Conservation (phyloP, 2,329 filamentous ascomycete species). For the Colletotrichum costaricense region DNA sequence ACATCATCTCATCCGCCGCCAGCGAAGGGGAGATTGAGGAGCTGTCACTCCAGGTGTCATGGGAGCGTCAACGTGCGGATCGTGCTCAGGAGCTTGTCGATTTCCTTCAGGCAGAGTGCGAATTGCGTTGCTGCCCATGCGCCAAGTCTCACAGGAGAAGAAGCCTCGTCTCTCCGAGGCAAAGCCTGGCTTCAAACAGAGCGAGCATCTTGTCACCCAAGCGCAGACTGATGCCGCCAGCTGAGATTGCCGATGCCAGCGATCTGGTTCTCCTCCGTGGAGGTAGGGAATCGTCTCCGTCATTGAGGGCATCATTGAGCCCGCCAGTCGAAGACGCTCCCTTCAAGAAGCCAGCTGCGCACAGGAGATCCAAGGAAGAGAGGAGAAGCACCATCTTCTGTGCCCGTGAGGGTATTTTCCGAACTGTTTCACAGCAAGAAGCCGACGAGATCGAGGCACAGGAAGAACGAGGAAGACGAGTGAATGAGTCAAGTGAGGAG, state of each 20-base stretch:
- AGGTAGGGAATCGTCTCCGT: slow-evolving; percentile 35
- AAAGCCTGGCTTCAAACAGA: slow-evolving; percentile 47
- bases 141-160: slow-evolving; percentile 51
- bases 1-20: slow-evolving; percentile 65
- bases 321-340: slow-evolving; percentile 38
- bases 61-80: slow-evolving; percentile 73
- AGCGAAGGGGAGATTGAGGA: slow-evolving; percentile 71
- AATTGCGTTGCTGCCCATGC: slow-evolving; percentile 74
- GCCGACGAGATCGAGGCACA: slow-evolving; percentile 55
- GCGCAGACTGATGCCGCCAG: slow-evolving; percentile 48
- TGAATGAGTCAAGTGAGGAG: slow-evolving; percentile 30
- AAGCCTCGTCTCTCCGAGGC: slow-evolving; percentile 47
- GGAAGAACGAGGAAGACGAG: slow-evolving; percentile 39
- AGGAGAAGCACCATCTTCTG: slow-evolving; percentile 68
- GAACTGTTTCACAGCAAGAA: slow-evolving; percentile 67
- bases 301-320: slow-evolving; percentile 43
- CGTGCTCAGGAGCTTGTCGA: slow-evolving; percentile 79
- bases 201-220: slow-evolving; percentile 46
- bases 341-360: slow-evolving; percentile 34
- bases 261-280: slow-evolving; percentile 55
- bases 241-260: slow-evolving; percentile 53
- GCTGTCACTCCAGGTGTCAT: slow-evolving; percentile 62
- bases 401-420: slow-evolving; percentile 72
- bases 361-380: slow-evolving; percentile 47
- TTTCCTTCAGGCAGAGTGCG: slow-evolving; percentile 81